Evolutionary conservation across 352 stramenopile species (phyloP), one percentile per base, ranked within the genome.

Genomic region (Phytophthora europaea): DNA sequence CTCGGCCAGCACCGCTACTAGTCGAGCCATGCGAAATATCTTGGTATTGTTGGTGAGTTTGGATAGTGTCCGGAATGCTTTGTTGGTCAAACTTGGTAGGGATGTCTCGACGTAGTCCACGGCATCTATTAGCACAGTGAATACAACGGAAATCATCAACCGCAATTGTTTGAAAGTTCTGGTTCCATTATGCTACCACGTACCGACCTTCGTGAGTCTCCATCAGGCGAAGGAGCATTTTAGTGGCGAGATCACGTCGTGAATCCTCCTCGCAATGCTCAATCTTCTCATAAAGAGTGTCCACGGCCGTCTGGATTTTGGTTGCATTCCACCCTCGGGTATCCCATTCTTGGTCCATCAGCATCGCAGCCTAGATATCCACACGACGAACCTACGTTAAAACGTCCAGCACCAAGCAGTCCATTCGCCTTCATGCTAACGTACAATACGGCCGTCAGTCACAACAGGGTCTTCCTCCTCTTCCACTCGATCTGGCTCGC

Each of bases 331-430:
- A 95, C 18, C 65, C 70, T 9, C 81, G 82, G 0, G 87, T 94
- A 67, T 94, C 87, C 87, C 89, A 95, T 83, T 95, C 87, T 58
- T 94, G 83, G 23, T 92, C 87, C 81, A 94, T 84, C 5, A 93
- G 72, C 82, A 95, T 93, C 9, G 68, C 87, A 48, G 88, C 79
- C 89, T 95, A 62, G 0, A 63, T 16, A 61, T 18, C 28, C n/a
- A 60, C 15, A 60, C 51, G 2, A 18, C 13, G 9, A 31, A 31
- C 22, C 20, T 31, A n/a, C 23, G 56, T 64, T 38, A 40, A 56
- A 18, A 16, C 28, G 28, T 20, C 3, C 20, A 65, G 57, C 3
- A 65, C 36, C 28, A 67, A 58, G 7, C 6, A 53, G 18, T 5
- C 1, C n/a, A 47, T 1, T 43, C 36, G 0, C 4, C 13, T 55